A percentile compares a stretch with the other conserved stretches of the same genome.
phyloP scores from a whole-genome alignment of 2,329 filamentous ascomycete species.

The Fusarium temperatum region DNA sequence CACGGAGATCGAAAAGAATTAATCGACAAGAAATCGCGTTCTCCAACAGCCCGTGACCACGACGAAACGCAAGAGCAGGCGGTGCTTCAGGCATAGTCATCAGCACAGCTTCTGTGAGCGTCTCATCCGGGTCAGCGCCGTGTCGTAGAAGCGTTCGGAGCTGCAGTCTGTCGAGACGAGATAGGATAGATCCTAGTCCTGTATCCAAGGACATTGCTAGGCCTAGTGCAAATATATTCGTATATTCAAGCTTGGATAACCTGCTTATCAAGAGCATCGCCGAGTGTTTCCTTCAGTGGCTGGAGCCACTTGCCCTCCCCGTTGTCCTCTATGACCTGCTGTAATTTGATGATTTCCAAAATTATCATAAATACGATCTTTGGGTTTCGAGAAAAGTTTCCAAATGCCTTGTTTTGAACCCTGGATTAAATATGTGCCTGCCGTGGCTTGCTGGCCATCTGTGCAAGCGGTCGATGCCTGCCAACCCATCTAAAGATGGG shows the following conservation, averaged over 20 bases:
- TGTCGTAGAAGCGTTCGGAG: background rate
- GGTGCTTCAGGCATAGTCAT: accelerated
- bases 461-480: constrained; percentile 57
- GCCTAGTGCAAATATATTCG: background rate
- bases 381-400: too few relatives aligned
- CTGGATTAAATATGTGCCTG: constrained; percentile 9
- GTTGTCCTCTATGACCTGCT: too few relatives aligned
- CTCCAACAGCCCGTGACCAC: accelerated
- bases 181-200: background rate
- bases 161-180: background rate
- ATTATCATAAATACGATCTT: too few relatives aligned
- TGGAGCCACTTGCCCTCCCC: too few relatives aligned
- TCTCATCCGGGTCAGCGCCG: background rate
- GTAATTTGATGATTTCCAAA: too few relatives aligned
- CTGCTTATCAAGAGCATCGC: too few relatives aligned
- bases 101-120: background rate
- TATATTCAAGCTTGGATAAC: background rate
- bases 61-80: background rate
- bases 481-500: constrained; percentile 56
- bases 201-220: background rate
- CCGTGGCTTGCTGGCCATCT: constrained; percentile 74
- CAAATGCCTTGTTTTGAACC: background rate
- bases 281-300: too few relatives aligned
- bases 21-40: too few relatives aligned
- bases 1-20: accelerated